Evolutionary conservation across 352 stramenopile species (phyloP).

Genomic region (Phytophthora multivora): DNA sequence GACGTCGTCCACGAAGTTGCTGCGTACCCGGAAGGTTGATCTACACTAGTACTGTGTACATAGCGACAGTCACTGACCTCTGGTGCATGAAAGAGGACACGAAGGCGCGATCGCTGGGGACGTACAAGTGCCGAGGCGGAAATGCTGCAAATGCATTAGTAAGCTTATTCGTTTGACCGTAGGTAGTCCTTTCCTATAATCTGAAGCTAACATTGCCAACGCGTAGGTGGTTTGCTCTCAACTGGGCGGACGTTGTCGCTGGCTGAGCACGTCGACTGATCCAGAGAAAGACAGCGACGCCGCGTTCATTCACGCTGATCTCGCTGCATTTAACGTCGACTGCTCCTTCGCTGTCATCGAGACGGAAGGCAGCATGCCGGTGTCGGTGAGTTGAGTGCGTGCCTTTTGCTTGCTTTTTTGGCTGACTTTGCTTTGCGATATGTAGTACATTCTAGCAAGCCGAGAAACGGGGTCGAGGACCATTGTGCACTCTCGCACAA

Average conservation of each 20-base stretch:
- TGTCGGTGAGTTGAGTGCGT: constrained; percentile 47
- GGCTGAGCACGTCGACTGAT: constrained; percentile 68
- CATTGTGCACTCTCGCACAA: constrained; percentile 69
- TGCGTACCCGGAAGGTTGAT: constrained; percentile 54
- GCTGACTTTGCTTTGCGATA: constrained; percentile 1
- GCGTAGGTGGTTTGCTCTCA: constrained; percentile 61
- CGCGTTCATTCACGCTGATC: constrained; percentile 53
- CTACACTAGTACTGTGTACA: no score
- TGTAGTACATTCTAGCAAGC: constrained; percentile 75
- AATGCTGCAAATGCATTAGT: constrained; percentile 74
- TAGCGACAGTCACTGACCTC: background rate
- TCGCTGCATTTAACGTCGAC: constrained; percentile 55
- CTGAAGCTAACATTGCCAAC: no score
- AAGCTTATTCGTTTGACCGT: background rate
- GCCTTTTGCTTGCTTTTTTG: background rate
- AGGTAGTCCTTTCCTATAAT: no score
- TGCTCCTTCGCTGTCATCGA: constrained; percentile 43
- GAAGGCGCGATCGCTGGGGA: constrained; percentile 57
- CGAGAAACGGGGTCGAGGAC: constrained; percentile 64
- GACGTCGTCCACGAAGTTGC: constrained; percentile 73
- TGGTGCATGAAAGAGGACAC: constrained; percentile 21
- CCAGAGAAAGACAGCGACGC: constrained; percentile 55
- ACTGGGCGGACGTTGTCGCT: constrained; percentile 53
- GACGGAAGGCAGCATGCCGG: constrained; percentile 55
- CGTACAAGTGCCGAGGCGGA: constrained; percentile 66